A percentile compares a stretch with the other conserved stretches of the same genome.
Evolutionary conservation across 345 rosid genomes (phyloP).

Genomic region (Excoecaria agallocha): DNA sequence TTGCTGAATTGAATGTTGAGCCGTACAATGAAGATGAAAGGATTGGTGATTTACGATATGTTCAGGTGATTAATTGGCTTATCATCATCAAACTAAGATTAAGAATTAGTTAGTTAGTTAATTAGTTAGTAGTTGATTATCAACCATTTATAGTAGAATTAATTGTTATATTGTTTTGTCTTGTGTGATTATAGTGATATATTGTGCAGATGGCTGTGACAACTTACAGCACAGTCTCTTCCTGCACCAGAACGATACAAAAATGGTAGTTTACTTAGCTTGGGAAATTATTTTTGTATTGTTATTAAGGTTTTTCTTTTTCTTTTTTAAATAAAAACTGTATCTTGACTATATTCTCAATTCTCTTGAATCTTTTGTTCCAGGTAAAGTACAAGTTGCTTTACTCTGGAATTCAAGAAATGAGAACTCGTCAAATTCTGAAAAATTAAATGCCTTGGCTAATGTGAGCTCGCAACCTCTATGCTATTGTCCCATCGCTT

Average conservation of each 20-base stretch:
- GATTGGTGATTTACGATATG: constrained; percentile 81
- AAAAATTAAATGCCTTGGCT: constrained; percentile 71
- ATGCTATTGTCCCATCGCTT: not conserved
- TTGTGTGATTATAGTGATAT: constrained; percentile 23
- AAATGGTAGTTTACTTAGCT: constrained; percentile 48
- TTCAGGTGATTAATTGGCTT: constrained; percentile 55
- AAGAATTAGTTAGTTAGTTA: too few relatives aligned
- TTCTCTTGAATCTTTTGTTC: constrained; percentile 12
- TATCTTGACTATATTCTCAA: too few relatives aligned
- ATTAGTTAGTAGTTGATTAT: not conserved
- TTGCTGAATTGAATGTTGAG: constrained; percentile 54
- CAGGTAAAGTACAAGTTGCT: constrained; percentile 85
- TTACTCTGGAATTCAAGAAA: constrained; percentile 93
- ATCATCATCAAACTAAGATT: not conserved
- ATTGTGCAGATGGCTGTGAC: constrained; percentile 85
- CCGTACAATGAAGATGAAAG: constrained; percentile 85
- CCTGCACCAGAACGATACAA: constrained; percentile 75
- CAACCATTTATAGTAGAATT: too few relatives aligned
- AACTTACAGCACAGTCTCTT: constrained; percentile 73
- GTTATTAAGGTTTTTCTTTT: not conserved
- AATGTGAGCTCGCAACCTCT: constrained; percentile 43
- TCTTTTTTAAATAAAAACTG: not conserved
- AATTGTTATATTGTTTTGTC: not conserved
- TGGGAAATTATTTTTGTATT: not conserved
- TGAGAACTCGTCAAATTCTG: constrained; percentile 63